Percentiles rank a stretch among this genome's conserved stretches.
Evolutionary conservation across 2,329 filamentous ascomycete genomes (phyloP).

Genomic region (Sclerotinia nivalis): DNA sequence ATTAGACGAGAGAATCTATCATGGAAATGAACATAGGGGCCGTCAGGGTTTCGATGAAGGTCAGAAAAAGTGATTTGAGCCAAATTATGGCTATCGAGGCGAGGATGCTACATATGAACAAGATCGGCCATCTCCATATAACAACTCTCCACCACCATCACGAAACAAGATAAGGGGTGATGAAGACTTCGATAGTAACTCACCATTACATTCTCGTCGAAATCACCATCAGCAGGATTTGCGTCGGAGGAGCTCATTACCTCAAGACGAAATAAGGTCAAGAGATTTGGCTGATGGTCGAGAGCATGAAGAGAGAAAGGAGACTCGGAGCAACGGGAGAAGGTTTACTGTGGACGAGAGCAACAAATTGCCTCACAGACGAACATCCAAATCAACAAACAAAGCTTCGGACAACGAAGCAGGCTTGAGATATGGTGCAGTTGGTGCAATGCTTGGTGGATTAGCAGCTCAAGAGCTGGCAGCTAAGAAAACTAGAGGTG

Average conservation of each 20-base stretch:
- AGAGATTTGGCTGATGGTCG: not conserved
- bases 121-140: not conserved
- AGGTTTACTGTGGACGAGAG: not conserved
- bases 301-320: not conserved
- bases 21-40: not conserved
- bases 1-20: not conserved
- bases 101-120: not conserved
- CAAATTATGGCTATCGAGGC: not conserved
- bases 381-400: not conserved
- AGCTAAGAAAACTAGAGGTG: not conserved
- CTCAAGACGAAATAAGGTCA: not conserved
- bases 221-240: too few relatives aligned
- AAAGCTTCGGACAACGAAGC: not conserved
- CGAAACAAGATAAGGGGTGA: not conserved
- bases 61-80: not conserved
- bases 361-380: not conserved
- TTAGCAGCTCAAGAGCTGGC: conserved; percentile 8
- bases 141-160: not conserved
- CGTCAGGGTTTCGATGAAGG: not conserved
- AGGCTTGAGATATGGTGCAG: not conserved
- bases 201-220: not conserved
- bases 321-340: not conserved
- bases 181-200: too few relatives aligned
- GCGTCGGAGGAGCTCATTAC: not conserved
- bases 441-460: conserved; percentile 13